A percentile compares a stretch with the other conserved stretches of the same genome.
These are phyloP conservation scores for Coemansia sp. DNA, from an alignment of 192 early-diverging fungal genomes.

Conservation along the genomic window DNA sequence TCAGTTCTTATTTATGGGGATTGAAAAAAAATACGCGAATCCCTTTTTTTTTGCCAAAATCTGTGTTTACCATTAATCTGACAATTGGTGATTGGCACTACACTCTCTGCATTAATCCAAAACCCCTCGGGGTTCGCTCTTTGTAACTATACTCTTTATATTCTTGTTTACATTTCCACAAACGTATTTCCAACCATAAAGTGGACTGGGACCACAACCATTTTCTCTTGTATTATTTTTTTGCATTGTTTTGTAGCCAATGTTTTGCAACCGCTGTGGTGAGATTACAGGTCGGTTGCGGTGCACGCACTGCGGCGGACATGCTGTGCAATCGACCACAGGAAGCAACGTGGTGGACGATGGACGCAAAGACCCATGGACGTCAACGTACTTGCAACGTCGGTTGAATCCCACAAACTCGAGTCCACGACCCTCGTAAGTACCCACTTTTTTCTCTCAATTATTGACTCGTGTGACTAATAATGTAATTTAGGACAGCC, in stretches of 20 bases:
- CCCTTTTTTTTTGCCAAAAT: not conserved
- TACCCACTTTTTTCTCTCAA: not conserved
- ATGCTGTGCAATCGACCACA: conserved; percentile 31
- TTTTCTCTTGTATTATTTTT: not conserved
- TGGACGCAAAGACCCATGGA: conserved; percentile 50
- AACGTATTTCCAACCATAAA: not conserved
- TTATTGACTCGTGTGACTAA: too few relatives aligned
- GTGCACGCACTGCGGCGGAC: conserved; percentile 42
- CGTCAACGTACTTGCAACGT: conserved; percentile 43
- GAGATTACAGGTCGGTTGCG: conserved; percentile 22
- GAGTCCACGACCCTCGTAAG: conserved; percentile 17
- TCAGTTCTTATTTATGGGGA: not conserved
- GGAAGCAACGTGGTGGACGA: conserved; percentile 13
- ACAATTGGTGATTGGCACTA: not conserved
- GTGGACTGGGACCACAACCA: too few relatives aligned
- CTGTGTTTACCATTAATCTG: not conserved
- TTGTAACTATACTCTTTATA: not conserved
- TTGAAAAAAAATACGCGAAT: not conserved
- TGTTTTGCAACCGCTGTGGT: conserved; percentile 50
- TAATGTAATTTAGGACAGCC: too few relatives aligned
- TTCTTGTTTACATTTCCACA: not conserved
- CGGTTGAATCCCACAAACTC: conserved; percentile 26
- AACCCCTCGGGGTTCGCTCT: too few relatives aligned
- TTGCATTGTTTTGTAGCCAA: conserved; percentile 3
- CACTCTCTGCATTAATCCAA: too few relatives aligned